Base-by-base conservation (phyloP, 148 eudicot species). In the Rhododendron ovatum region DNA sequence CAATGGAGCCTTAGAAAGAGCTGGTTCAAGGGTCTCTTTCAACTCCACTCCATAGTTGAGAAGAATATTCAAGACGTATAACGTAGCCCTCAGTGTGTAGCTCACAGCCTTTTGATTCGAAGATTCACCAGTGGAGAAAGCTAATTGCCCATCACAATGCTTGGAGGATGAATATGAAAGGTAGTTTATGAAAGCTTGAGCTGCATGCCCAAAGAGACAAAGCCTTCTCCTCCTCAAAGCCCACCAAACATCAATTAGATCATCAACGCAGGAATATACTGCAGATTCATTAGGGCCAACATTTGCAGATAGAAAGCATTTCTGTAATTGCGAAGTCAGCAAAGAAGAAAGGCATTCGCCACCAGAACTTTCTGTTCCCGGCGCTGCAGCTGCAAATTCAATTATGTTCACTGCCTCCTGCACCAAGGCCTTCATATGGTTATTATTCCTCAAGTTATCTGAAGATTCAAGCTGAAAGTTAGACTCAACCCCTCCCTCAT, bases 131-230 rank as follows among this genome's bases (percentile, higher is more conserved):
- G 83, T 84, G 89, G 77, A 80, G 41, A 90, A 86, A 86, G 83
- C 86, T 81, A 90, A 87, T 51, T 90, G 87, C 76, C 91, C 89
- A 87, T 89, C 92, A 88, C 77, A 82, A 82, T 77, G 51, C 88
- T 84, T 90, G 55, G 92, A 91, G 88, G 95, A 92, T 61, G 99
- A 92, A 90, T 87, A 89, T 57, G 96, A 92, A 76, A 97, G 98
- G 88, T 91, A 94, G 71, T 94, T 91, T 76, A 93, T 87, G 81
- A 93, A 97, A 85, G 94, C 98, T 89, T 93, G 91, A 84, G 98
- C 98, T 73, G 99, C 98, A 79, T 91, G 98, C 88, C 99, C 99
- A 93, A 93, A 97, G 78, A 97, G 91, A 89, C 96, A 93, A 81
- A 95, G 95, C 89, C 95, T 89, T 91, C 98, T 95, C 89, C 85